Base-by-base conservation (phyloP, 2,329 filamentous ascomycete species). In the Hypoxylon sp. region DNA sequence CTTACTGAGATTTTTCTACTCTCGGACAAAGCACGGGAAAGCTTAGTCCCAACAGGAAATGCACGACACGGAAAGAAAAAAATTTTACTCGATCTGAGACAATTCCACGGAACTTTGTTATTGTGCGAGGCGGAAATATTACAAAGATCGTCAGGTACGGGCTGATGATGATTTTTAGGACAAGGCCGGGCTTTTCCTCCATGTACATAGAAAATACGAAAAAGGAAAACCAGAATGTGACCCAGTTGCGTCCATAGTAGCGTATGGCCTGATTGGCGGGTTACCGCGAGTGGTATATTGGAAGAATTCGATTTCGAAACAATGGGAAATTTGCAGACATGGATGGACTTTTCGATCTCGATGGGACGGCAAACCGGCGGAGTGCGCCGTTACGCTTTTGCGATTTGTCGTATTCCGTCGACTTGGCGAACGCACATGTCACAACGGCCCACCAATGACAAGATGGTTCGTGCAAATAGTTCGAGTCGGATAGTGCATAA, bases 321-420 rank as follows among this genome's bases (percentile, higher is more conserved):
- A 46, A 65, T 68, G 66, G 66, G 66, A 65, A 61, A 53, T 39
- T 50, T n/a, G 27, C 21, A n/a, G 51, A 32, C 60, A 51, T 47
- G 50, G 61, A 64, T 59, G 50, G 27, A 29, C 32, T 70, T 63
- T 21, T 65, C 50, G 53, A 70, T 68, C 67, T 62, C 67, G 67
- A 69, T 69, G 47, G 31, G 31, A 31, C 51, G 51, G 15, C 17
- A 29, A 17, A 54, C 35, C 8, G 17, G 8, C 39, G 39, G 39
- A 44, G 39, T 21, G n/a, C 39, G n/a, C 39, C 39, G n/a, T 44
- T 44, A 44, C 39, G 39, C 39, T 37, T 46, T 62, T 62, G 31
- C 21, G 61, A 57, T 56, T 35, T 54, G 48, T 65, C 65, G 56
- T 13, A 58, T 62, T 55, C 6, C 3, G 48, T 31, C 21, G 48